Percentiles rank a stretch among this genome's conserved stretches.
Evolutionary conservation across 441 rosid genomes (phyloP).

Genomic region (Pelargonium australe): DNA sequence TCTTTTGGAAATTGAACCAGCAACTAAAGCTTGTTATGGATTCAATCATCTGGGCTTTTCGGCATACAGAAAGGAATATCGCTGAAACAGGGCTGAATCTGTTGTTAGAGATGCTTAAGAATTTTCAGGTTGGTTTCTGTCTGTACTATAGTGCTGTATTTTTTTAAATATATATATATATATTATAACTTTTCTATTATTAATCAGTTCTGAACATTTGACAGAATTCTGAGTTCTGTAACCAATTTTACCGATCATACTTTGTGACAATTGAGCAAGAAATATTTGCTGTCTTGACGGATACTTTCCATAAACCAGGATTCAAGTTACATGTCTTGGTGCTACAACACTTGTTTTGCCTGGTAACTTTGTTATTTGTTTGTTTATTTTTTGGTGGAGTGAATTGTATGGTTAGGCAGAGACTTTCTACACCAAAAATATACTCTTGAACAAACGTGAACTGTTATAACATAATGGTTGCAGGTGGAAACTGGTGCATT

Average conservation of each 20-base stretch:
- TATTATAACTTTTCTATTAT: constrained; percentile 4
- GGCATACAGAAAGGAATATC: constrained; percentile 98
- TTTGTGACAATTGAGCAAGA: constrained; percentile 89
- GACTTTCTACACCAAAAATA: too few relatives aligned
- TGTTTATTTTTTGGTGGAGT: background rate
- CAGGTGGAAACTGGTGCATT: constrained; percentile 81
- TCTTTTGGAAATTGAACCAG: constrained; percentile 32
- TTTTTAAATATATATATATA: too few relatives aligned
- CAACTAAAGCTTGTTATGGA: constrained; percentile 98
- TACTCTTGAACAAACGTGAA: background rate
- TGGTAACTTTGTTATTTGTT: constrained; percentile 36
- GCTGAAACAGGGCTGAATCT: constrained; percentile 98
- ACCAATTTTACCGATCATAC: constrained; percentile 74
- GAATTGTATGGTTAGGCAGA: background rate
- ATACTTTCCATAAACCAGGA: constrained; percentile 97
- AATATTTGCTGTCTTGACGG: constrained; percentile 91
- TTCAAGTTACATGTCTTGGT: constrained; percentile 94
- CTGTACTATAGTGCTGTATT: constrained; percentile 5
- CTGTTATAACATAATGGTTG: constrained; percentile 10
- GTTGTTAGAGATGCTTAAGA: constrained; percentile 85
- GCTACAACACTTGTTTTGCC: constrained; percentile 78
- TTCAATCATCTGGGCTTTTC: constrained; percentile 98
- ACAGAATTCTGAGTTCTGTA: constrained; percentile 81
- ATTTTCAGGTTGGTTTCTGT: constrained; percentile 63
- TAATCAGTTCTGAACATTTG: constrained; percentile 20